These are phyloP conservation scores for Udeniomyces megalosporus DNA, from an alignment of 768 basidiomycete genomes.

Conservation along the genomic window DNA sequence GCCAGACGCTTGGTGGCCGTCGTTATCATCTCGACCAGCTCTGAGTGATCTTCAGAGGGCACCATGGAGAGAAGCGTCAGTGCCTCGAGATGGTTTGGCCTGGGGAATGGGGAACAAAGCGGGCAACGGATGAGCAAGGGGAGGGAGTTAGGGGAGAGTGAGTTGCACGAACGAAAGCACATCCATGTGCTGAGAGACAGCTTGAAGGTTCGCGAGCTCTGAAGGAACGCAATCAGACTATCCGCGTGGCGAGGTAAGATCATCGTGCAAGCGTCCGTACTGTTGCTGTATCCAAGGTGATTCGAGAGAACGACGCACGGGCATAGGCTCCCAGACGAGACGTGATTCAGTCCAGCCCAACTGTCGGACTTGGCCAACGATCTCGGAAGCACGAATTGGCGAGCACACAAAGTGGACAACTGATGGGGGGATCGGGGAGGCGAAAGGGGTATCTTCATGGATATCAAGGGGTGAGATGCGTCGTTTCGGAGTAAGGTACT, in stretches of 20 bases:
- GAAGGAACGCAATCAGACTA: constrained; percentile 3
- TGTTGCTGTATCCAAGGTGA: no score
- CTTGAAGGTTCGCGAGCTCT: background rate
- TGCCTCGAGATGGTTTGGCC: constrained; percentile 16
- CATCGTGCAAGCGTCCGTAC: background rate
- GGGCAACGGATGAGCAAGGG: background rate
- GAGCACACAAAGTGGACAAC: constrained; percentile 75
- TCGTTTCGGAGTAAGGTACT: constrained; percentile 56
- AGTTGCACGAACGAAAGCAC: background rate
- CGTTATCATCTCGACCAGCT: background rate
- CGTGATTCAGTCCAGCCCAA: constrained; percentile 24
- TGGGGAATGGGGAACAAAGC: background rate
- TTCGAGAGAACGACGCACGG: no score
- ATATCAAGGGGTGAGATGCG: constrained; percentile 59
- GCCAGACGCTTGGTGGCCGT: background rate
- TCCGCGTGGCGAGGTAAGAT: background rate
- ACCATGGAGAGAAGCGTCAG: constrained; percentile 4
- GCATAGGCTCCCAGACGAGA: constrained; percentile 44
- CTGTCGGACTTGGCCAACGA: constrained; percentile 47
- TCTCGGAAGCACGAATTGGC: constrained; percentile 48
- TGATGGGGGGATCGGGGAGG: constrained; percentile 36
- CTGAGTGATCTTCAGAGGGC: background rate
- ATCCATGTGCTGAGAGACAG: background rate
- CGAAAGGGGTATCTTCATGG: constrained; percentile 24
- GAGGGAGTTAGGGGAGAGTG: no score